Conservation (phyloP, 129 eudicot species). For the Helichrysum umbraculigerum region DNA sequence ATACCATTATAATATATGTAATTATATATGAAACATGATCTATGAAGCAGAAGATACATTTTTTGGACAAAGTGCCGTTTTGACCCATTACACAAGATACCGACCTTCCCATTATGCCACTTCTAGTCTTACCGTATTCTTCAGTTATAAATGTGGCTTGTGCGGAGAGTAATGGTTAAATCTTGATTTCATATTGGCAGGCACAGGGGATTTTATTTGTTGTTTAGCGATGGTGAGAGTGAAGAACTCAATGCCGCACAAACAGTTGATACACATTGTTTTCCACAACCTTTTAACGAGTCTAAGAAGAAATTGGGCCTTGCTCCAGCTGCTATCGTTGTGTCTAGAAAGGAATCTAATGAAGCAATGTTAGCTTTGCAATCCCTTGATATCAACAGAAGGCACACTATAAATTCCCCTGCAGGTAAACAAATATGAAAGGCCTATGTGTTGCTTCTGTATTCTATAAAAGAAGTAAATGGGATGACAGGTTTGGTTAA, state of each 20-base stretch:
- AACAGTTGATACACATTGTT: constrained; percentile 83
- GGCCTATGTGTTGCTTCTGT: not conserved
- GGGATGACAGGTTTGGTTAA: not conserved
- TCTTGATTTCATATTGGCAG: constrained; percentile 33
- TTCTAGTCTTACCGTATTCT: not conserved
- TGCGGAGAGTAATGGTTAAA: not conserved
- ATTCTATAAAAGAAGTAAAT: not conserved
- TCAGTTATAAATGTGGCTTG: not conserved
- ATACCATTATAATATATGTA: too few relatives aligned
- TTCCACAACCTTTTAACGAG: constrained; percentile 79
- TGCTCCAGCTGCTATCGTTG: constrained; percentile 92
- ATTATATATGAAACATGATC: too few relatives aligned
- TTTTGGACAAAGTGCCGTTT: not conserved
- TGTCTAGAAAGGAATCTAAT: constrained; percentile 62
- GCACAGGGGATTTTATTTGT: constrained; percentile 77
- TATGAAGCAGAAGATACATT: too few relatives aligned
- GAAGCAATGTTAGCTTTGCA: constrained; percentile 53
- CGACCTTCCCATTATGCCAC: not conserved
- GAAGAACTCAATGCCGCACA: constrained; percentile 88
- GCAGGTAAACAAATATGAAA: constrained; percentile 23
- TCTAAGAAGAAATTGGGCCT: constrained; percentile 63
- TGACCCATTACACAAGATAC: not conserved
- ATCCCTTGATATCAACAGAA: constrained; percentile 56
- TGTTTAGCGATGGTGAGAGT: constrained; percentile 76
- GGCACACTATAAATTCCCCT: constrained; percentile 57